These are phyloP conservation scores for Metarhizium sp. DNA, from an alignment of 2,329 filamentous ascomycete species.

Conservation along the genomic window DNA sequence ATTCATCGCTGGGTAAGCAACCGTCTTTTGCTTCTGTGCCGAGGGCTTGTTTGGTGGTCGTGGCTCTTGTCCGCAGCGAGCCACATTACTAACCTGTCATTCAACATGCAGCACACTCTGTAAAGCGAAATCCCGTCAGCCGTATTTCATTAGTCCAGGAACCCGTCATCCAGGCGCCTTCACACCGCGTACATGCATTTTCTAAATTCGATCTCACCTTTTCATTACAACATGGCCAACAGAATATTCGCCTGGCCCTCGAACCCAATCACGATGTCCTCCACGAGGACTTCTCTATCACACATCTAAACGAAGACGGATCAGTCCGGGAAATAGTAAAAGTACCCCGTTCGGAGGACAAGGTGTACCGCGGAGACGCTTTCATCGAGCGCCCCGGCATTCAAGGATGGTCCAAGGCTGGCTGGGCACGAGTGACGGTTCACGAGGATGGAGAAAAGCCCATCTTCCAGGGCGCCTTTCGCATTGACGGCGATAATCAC, in stretches of 20 bases:
- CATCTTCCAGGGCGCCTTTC: conserved; percentile 85
- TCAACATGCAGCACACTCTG: conserved; percentile 51
- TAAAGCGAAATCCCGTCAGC: conserved; percentile 65
- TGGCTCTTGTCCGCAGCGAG: neutral
- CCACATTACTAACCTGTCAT: conserved; percentile 4
- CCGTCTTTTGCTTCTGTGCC: neutral
- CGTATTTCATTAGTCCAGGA: conserved; percentile 66
- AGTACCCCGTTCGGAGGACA: conserved; percentile 65
- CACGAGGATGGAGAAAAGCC: conserved; percentile 67
- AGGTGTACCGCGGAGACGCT: conserved; percentile 73
- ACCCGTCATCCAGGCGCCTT: conserved; percentile 67
- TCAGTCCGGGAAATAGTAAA: conserved; percentile 54
- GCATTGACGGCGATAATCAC: conserved; percentile 71
- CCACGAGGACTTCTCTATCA: conserved; percentile 62
- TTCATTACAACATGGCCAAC: conserved; percentile 53
- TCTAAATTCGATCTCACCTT: conserved; percentile 84
- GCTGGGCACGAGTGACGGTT: conserved; percentile 79
- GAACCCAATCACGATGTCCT: conserved; percentile 90
- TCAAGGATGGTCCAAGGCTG: conserved; percentile 65
- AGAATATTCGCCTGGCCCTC: conserved; percentile 68
- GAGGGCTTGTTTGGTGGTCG: neutral
- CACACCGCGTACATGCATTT: conserved; percentile 67
- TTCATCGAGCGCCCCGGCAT: conserved; percentile 56
- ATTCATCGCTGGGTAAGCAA: conserved; percentile 13
- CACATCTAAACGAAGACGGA: conserved; percentile 65